phyloP scores from a whole-genome alignment of 2,329 filamentous ascomycete genomes.

The Pseudogymnoascus sp. region DNA sequence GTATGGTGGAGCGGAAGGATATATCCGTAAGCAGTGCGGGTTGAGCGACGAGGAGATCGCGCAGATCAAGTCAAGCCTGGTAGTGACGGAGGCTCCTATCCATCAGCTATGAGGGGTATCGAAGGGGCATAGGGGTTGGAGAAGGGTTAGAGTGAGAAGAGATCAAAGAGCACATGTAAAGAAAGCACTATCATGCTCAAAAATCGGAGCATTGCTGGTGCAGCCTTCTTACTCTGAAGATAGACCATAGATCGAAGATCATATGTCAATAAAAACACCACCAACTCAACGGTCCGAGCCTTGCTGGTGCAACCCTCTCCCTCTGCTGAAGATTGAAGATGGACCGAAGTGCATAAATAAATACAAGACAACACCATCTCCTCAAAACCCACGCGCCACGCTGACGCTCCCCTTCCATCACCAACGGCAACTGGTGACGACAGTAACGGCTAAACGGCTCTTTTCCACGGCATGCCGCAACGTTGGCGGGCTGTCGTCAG shows the following conservation, averaged over 20 bases:
- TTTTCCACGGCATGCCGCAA: background rate
- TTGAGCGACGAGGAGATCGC: conserved; percentile 49
- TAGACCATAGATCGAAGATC: background rate
- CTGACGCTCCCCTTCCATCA: background rate
- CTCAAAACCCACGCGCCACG: no score
- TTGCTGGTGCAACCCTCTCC: background rate
- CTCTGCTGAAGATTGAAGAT: background rate
- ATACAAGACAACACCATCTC: no score
- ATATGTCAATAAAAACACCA: background rate
- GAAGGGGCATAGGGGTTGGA: background rate
- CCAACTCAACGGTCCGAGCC: background rate
- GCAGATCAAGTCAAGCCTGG: conserved; percentile 43
- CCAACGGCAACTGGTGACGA: background rate
- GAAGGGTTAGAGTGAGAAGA: background rate
- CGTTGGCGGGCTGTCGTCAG: background rate
- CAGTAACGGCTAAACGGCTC: conserved; percentile 1
- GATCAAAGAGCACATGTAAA: background rate
- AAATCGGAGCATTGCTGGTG: background rate
- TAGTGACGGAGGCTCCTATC: conserved; percentile 25
- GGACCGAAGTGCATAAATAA: no score
- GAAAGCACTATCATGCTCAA: background rate
- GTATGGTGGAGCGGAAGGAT: conserved; percentile 58
- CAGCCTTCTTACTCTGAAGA: background rate
- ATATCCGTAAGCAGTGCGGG: conserved; percentile 52
- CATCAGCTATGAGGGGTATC: conserved; percentile 9